Evolutionary conservation across 805 yeast genomes (phyloP).

Genomic region (Candida ovalis): DNA sequence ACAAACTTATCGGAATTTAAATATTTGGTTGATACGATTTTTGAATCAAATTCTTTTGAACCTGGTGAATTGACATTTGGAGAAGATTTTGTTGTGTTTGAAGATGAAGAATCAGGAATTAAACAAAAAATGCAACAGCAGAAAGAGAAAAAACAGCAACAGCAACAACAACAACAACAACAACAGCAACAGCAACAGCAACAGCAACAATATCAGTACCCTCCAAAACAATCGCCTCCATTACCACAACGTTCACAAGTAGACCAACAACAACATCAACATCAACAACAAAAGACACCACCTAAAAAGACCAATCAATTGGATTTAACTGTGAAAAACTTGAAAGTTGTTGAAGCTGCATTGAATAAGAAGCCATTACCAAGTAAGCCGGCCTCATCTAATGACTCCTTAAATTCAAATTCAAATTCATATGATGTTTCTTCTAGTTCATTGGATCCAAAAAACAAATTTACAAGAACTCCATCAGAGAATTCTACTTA

Average conservation of each 20-base stretch:
- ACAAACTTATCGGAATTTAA: constrained; percentile 26
- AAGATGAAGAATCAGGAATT: not conserved
- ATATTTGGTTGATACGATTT: constrained; percentile 30
- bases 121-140: constrained; percentile 1
- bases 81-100: not conserved
- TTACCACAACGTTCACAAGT: not conserved
- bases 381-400: not conserved
- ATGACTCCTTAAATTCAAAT: not conserved
- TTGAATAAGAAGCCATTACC: not conserved
- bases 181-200: not conserved
- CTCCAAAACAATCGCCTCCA: no score
- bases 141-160: not conserved
- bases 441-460: constrained; percentile 25
- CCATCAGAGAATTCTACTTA: not conserved
- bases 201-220: not conserved
- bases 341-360: constrained; percentile 4
- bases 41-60: constrained; percentile 11
- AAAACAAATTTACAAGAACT: constrained; percentile 2
- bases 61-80: not conserved
- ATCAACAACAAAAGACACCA: not conserved
- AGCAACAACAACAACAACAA: not conserved
- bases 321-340: constrained; percentile 1
- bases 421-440: not conserved
- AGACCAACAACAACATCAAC: not conserved
- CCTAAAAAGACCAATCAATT: constrained; percentile 2